These are phyloP conservation scores for Obba rivulosa DNA, from an alignment of 768 basidiomycete species.

Conservation along the genomic window DNA sequence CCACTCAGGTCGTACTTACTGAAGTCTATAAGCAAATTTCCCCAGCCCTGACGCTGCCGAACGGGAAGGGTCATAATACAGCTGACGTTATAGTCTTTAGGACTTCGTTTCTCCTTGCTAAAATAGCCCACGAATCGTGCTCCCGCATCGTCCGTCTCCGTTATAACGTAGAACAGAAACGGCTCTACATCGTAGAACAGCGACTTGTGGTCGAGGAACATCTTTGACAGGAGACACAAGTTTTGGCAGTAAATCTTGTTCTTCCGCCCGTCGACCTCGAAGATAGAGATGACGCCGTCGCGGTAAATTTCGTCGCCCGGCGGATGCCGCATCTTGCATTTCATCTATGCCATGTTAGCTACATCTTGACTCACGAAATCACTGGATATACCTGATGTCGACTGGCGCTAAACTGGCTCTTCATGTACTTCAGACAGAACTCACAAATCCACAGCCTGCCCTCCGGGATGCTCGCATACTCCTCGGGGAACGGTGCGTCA, in stretches of 20 bases:
- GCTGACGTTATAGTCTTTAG: slow-evolving; percentile 94
- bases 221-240: slow-evolving; percentile 93
- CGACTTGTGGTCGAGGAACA: slow-evolving; percentile 99
- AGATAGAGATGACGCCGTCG: slow-evolving; percentile 83
- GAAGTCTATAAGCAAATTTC: slow-evolving; percentile 95
- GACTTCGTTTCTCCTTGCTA: slow-evolving; percentile 96
- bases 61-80: slow-evolving; percentile 99
- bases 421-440: slow-evolving; percentile 98
- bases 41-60: slow-evolving; percentile 93
- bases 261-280: slow-evolving; percentile 96
- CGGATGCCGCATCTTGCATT: slow-evolving; percentile 92
- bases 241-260: slow-evolving; percentile 99
- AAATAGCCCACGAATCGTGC: slow-evolving; percentile 98
- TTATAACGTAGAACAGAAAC: slow-evolving; percentile 97
- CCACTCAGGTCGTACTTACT: slow-evolving; percentile 50
- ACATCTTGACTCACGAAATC: not conserved
- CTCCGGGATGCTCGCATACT: slow-evolving; percentile 89
- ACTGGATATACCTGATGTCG: slow-evolving; percentile 71
- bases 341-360: slow-evolving; percentile 49
- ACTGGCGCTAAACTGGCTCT: slow-evolving; percentile 79
- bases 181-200: slow-evolving; percentile 99
- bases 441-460: slow-evolving; percentile 96
- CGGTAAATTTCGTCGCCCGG: slow-evolving; percentile 98
- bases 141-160: slow-evolving; percentile 84
- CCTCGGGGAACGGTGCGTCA: slow-evolving; percentile 97